phyloP scores from a whole-genome alignment of 495 filamentous ascomycete species.

The Penicillium egyptiacum region DNA sequence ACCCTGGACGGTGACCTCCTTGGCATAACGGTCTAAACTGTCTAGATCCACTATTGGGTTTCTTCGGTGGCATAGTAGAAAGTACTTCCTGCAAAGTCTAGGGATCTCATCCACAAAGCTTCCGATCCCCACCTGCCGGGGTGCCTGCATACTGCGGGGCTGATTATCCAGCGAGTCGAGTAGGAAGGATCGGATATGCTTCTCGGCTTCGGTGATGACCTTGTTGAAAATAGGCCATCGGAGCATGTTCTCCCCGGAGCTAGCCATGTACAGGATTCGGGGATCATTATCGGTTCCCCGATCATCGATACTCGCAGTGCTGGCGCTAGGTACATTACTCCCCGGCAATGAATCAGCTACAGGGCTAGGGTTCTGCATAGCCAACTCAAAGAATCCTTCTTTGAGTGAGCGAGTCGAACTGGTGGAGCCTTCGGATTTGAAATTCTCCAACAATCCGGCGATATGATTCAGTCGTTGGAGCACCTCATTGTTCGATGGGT shows the following conservation, averaged over 20 bases:
- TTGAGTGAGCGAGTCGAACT: constrained; percentile 21
- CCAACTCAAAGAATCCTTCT: constrained; percentile 21
- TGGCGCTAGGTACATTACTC: constrained; percentile 12
- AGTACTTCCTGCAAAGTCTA: constrained; percentile 21
- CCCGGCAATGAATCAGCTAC: constrained; percentile 15
- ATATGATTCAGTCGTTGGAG: constrained; percentile 26
- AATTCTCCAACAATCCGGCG: constrained; percentile 25
- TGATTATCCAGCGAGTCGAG: constrained; percentile 28
- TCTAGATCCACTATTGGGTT: constrained; percentile 28
- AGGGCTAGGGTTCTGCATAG: constrained; percentile 20
- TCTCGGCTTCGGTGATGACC: constrained; percentile 27
- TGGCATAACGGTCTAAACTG: constrained; percentile 25
- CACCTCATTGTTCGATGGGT: constrained; percentile 25
- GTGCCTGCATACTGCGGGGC: constrained; percentile 3
- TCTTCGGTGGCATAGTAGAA: constrained; percentile 20
- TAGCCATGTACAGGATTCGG: constrained; percentile 24
- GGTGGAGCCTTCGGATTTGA: constrained; percentile 24
- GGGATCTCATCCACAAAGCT: constrained; percentile 24
- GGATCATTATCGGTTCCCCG: constrained; percentile 25
- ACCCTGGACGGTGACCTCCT: constrained; percentile 28
- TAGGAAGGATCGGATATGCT: constrained; percentile 26
- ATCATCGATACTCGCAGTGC: constrained; percentile 18
- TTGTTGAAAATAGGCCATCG: constrained; percentile 29
- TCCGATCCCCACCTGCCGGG: constrained; percentile 19
- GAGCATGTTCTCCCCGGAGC: constrained; percentile 31